A percentile compares a stretch with the other conserved stretches of the same genome.
Evolutionary conservation across 2,329 filamentous ascomycete species (phyloP).

Genomic region (Aspergillus pseudotamarii): DNA sequence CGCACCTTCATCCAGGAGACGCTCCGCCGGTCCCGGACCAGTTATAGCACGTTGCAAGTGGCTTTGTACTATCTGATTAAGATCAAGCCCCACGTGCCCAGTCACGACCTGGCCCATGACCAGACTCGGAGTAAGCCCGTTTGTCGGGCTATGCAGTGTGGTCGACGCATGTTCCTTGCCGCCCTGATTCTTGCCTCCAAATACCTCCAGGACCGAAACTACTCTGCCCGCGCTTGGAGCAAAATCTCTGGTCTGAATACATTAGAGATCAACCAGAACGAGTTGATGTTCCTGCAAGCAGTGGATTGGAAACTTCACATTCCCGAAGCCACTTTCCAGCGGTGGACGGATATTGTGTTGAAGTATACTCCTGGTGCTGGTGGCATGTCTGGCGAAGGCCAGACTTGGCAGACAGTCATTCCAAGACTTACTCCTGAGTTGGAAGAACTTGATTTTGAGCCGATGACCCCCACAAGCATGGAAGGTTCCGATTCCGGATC

Average conservation of each 20-base stretch:
- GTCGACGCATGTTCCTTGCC: slow-evolving; percentile 94
- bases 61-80: slow-evolving; percentile 94
- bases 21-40: slow-evolving; percentile 87
- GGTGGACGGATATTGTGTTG: slow-evolving; percentile 91
- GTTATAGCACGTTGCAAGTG: slow-evolving; percentile 96
- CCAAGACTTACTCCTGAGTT: slow-evolving; percentile 61
- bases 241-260: slow-evolving; percentile 97
- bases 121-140: slow-evolving; percentile 73
- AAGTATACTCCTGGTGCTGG: slow-evolving; percentile 71
- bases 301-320: slow-evolving; percentile 97
- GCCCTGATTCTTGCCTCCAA: slow-evolving; percentile 95
- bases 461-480: slow-evolving; percentile 33
- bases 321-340: slow-evolving; percentile 81
- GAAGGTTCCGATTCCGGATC: slow-evolving; percentile 29
- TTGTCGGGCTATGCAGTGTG: slow-evolving; percentile 85
- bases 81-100: slow-evolving; percentile 86
- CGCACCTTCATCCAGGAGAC: slow-evolving; percentile 98
- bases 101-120: slow-evolving; percentile 82
- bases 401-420: slow-evolving; percentile 52
- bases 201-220: slow-evolving; percentile 97
- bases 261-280: slow-evolving; percentile 93
- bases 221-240: slow-evolving; percentile 96
- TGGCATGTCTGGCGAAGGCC: slow-evolving; percentile 40
- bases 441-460: slow-evolving; percentile 49
- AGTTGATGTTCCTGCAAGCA: slow-evolving; percentile 85